Conservation (phyloP, 2,329 filamentous ascomycete genomes). For the Diplodia sapinea region DNA sequence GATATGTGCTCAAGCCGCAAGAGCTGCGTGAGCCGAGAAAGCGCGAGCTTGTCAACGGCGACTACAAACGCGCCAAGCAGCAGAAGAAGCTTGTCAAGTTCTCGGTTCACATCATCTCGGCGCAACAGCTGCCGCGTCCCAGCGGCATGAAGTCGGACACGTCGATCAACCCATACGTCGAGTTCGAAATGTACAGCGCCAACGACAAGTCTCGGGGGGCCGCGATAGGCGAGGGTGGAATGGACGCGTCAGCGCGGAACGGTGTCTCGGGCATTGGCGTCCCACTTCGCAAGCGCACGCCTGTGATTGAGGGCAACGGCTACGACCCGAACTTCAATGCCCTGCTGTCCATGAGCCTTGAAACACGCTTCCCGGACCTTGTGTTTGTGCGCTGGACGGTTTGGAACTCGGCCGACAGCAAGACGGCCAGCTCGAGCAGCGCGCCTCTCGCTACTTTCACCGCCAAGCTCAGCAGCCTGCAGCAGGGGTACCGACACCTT, state of each 20-base stretch:
- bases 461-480: conserved; percentile 86
- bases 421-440: conserved; percentile 65
- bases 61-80: conserved; percentile 63
- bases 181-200: conserved; percentile 92
- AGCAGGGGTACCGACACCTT: conserved; percentile 90
- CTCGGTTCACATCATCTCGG: conserved; percentile 86
- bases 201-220: conserved; percentile 86
- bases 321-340: conserved; percentile 91
- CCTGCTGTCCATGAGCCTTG: conserved; percentile 77
- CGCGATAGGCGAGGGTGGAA: conserved; percentile 69
- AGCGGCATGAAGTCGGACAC: conserved; percentile 73
- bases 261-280: conserved; percentile 71
- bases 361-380: conserved; percentile 92
- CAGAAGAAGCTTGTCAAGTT: conserved; percentile 85
- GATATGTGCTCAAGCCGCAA: conserved; percentile 91
- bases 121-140: conserved; percentile 89
- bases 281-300: conserved; percentile 78
- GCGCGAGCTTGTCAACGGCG: conserved; percentile 52
- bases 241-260: conserved; percentile 67
- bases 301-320: conserved; percentile 83
- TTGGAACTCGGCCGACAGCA: conserved; percentile 76
- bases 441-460: conserved; percentile 83
- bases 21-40: conserved; percentile 66
- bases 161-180: conserved; percentile 88
- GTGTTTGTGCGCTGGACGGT: conserved; percentile 94